Evolutionary conservation across 1,284 basidiomycete species (phyloP), one percentile per base, ranked within the genome.

Genomic region (Neotropicomus parvogracilis): DNA sequence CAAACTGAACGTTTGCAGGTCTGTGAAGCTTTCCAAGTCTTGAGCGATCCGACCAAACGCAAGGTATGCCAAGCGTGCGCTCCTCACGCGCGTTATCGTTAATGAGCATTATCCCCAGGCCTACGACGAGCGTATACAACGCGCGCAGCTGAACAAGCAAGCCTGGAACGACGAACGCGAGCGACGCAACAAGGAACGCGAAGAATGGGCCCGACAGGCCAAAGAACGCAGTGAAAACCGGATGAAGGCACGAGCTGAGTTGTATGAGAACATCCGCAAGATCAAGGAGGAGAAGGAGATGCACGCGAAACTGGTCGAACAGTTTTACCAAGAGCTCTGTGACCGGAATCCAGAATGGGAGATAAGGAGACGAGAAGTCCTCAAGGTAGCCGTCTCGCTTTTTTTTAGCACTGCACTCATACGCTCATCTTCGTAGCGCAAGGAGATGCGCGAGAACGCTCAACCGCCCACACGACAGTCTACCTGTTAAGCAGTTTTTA

Each of bases 271-370:
- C 13, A 43, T 62, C 38, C 56, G 53, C 47, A 58, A 62, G 45
- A 49, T 68, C 49, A 69, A 67, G 55, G 69, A 70, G 48, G 65
- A 65, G 46, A 66, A 70, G 51, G 67, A 62, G 32, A 47, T 62
- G 48, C 55, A 70, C 19, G 29, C 56, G 6, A 57, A 58, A 21
- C 62, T 79, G 58, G 71, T 76, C 7, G 66, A 73, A 27, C 70
- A 75, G 33, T 70, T 80, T 55, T 65, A 79, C 35, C 67, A 74
- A 36, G 75, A 79, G 37, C 69, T 86, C 47, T 73, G 78, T 44
- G 65, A 71, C 31, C 63, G 71, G 48, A 78, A 75, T 53, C 83
- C 83, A n/a, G 83, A 83, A 54, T 83, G 83, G 78, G 74, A 77
- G 53, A 70, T 71, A 32, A 73, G 83, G 41, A 73, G 72, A 58